Evolutionary conservation across 805 yeast species (phyloP).

Genomic region (Zygosaccharomyces rouxii): DNA sequence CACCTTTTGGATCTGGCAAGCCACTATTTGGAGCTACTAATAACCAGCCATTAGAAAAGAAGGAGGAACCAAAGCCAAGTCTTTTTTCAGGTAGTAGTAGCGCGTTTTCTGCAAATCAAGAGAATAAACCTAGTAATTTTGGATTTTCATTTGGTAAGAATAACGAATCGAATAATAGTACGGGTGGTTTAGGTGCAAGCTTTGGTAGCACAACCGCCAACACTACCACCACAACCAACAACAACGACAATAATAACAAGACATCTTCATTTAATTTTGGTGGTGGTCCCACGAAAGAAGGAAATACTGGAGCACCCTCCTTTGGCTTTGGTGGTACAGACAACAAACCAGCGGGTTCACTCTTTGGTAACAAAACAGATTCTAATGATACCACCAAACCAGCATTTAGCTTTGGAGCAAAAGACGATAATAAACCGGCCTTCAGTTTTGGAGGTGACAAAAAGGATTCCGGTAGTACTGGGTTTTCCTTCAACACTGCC

Average conservation of each 20-base stretch:
- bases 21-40: background rate
- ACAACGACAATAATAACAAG: background rate
- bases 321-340: slow-evolving; percentile 4
- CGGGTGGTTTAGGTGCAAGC: slow-evolving; percentile 1
- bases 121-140: slow-evolving; percentile 5
- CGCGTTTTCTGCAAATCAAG: slow-evolving; percentile 1
- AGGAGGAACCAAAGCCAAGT: background rate
- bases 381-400: slow-evolving; percentile 2
- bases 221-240: no score
- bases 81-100: slow-evolving; percentile 4
- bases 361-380: slow-evolving; percentile 16
- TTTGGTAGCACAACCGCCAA: background rate
- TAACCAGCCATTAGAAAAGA: background rate
- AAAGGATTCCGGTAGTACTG: slow-evolving; percentile 7
- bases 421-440: slow-evolving; percentile 10
- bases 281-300: background rate
- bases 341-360: slow-evolving; percentile 6
- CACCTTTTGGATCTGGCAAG: slow-evolving; percentile 3
- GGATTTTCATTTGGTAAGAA: slow-evolving; percentile 9
- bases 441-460: slow-evolving; percentile 14
- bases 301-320: background rate
- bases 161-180: background rate
- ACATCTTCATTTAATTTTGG: slow-evolving; percentile 3
- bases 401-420: slow-evolving; percentile 3
- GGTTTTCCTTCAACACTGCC: slow-evolving; percentile 20